Base-by-base conservation (phyloP, 352 stramenopile species). In the Globisporangium paddicum region DNA sequence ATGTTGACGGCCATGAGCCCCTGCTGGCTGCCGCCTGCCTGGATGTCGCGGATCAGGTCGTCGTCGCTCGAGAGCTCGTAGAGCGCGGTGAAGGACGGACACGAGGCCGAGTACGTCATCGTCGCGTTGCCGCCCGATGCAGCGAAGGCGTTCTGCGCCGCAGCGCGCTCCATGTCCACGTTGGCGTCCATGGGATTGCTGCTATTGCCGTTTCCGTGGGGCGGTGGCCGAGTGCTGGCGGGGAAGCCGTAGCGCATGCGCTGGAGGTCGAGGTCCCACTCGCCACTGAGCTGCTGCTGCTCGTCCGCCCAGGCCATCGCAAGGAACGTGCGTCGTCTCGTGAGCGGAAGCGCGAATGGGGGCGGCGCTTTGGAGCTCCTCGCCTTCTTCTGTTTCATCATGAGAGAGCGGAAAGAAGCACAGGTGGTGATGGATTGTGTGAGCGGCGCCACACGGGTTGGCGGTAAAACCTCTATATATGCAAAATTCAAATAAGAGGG, bases 31-130 rank as follows among this genome's bases (percentile, higher is more conserved):
- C 35, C 21, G 38, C 49, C 19, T 4, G 40, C 38, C 37, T 64
- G 58, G 47, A 79, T 67, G 21, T 73, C 66, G 34, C 67, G 60
- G 55, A 89, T 69, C 42, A 86, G 62, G 14, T 85, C 72, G 56
- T 87, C 71, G 55, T 87, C 71, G 26, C 63, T 54, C 34, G 70
- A 64, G 60, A 79, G 55, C 19, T 85, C 68, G 50, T 91, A 86
- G 32, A 88, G 44, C 18, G 71, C 78, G 35, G 82, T 87, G 66
- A 91, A 85, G 26, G 79, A 88, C 56, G 82, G 82, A 54, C 79
- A 91, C 28, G 82, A 91, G 38, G 82, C 78, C 32, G 82, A 91
- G 54, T 79, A 83, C 19, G 82, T 88, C 50, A 91, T 50, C 45
- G 45, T 35, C 14, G 45, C 4, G 41, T n/a, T 60, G 60, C 32